These are phyloP conservation scores for Entomortierella parvispora DNA, from an alignment of 192 early-diverging fungal species.

Conservation along the genomic window DNA sequence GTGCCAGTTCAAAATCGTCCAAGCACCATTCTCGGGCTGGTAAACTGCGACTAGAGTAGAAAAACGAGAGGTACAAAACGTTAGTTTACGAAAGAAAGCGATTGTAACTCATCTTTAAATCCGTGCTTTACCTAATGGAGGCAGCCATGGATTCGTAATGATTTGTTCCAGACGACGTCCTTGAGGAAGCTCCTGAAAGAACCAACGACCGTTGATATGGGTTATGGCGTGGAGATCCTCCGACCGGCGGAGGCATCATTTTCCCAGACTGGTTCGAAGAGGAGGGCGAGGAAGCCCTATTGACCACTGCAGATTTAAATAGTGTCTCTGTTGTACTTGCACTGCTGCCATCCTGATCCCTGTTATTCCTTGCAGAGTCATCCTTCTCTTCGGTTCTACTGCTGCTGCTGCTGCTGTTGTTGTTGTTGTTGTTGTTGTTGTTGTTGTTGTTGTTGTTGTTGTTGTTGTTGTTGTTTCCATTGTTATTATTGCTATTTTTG, in stretches of 20 bases:
- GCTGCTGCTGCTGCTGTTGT: not conserved
- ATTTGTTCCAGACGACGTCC: conserved; percentile 3
- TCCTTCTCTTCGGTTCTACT: not conserved
- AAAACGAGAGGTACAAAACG: not conserved
- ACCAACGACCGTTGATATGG: conserved; percentile 42
- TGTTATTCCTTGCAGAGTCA: not conserved
- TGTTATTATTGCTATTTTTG: conserved; percentile 1
- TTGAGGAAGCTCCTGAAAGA: conserved; percentile 7
- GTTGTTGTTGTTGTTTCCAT: not conserved
- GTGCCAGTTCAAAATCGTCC: conserved; percentile 93
- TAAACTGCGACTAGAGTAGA: conserved; percentile 14
- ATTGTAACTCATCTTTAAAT: too few relatives aligned
- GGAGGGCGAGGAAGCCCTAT: too few relatives aligned
- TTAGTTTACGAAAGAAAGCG: too few relatives aligned
- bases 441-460: not conserved
- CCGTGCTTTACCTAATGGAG: too few relatives aligned
- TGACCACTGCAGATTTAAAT: too few relatives aligned
- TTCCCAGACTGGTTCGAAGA: conserved; percentile 8
- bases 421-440: not conserved
- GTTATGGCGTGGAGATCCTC: conserved; percentile 26
- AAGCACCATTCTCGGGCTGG: conserved; percentile 60
- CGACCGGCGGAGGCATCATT: conserved; percentile 37
- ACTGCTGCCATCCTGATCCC: not conserved
- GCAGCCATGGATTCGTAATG: too few relatives aligned
- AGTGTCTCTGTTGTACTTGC: too few relatives aligned